Percentiles rank a stretch among this genome's conserved stretches.
phyloP scores from a whole-genome alignment of 2,329 filamentous ascomycete genomes.

The Trichoderma sp. region DNA sequence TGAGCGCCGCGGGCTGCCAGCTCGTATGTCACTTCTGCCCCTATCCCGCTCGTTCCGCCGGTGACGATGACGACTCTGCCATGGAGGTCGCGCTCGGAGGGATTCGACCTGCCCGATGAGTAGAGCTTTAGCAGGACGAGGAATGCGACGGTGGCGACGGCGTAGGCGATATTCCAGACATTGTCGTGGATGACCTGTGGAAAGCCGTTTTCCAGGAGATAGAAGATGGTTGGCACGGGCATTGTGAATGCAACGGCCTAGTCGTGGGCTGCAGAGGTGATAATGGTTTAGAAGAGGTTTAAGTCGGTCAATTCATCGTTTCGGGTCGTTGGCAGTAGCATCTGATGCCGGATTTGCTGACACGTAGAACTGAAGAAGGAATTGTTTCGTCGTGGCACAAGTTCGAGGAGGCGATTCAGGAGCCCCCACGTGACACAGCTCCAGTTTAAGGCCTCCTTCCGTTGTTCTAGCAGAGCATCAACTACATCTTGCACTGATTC shows the following conservation, averaged over 20 bases:
- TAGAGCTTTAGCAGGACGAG: conserved; percentile 66
- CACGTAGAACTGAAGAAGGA: neutral
- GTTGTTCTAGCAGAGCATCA: neutral
- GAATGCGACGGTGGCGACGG: conserved; percentile 38
- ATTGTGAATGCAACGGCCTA: conserved; percentile 37
- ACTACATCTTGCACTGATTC: neutral
- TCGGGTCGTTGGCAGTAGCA: neutral
- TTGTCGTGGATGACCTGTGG: conserved; percentile 52
- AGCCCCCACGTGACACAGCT: conserved; percentile 22
- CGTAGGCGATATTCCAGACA: conserved; percentile 45
- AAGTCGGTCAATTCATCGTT: conserved; percentile 8
- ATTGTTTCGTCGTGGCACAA: neutral
- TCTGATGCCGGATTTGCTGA: neutral
- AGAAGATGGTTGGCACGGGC: conserved; percentile 55
- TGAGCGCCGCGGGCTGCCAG: conserved; percentile 85
- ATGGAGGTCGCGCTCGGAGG: conserved; percentile 81
- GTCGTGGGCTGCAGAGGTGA: neutral
- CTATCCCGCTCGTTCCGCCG: conserved; percentile 91
- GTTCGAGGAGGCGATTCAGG: conserved; percentile 8
- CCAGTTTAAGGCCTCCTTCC: conserved; percentile 1
- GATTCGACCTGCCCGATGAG: conserved; percentile 73
- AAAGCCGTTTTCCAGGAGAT: conserved; percentile 49
- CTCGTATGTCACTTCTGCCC: conserved; percentile 71
- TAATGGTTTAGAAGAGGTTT: neutral
- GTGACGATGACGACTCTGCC: conserved; percentile 93